phyloP scores from a whole-genome alignment of 768 basidiomycete species.

The Mycena polygramma region DNA sequence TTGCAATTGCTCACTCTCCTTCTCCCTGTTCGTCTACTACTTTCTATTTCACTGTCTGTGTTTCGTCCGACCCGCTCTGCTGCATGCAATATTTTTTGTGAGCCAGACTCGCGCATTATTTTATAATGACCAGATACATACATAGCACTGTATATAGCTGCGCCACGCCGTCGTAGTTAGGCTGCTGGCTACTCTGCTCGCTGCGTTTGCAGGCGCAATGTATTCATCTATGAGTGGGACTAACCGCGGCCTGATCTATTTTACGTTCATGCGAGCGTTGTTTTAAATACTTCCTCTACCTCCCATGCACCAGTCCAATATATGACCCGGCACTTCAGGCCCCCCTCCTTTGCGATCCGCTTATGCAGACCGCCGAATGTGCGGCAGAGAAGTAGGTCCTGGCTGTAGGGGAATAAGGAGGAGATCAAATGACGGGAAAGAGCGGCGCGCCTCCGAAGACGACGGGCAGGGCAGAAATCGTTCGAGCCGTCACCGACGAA shows the following conservation, averaged over 20 bases:
- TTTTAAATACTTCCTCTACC: conserved; percentile 84
- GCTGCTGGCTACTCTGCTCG: conserved; percentile 7
- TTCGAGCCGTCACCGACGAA: conserved; percentile 97
- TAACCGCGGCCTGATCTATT: conserved; percentile 4
- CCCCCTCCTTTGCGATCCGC: conserved; percentile 84
- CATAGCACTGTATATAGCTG: conserved; percentile 31
- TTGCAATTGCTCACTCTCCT: conserved; percentile 32
- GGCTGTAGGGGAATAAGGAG: conserved; percentile 56
- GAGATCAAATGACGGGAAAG: conserved; percentile 1
- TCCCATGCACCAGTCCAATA: conserved; percentile 98
- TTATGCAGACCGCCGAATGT: conserved; percentile 82
- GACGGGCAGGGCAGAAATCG: conserved; percentile 94
- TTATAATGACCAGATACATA: conserved; percentile 6
- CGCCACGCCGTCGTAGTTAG: background rate
- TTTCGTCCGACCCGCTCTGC: conserved; percentile 12
- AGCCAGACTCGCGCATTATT: conserved; percentile 27
- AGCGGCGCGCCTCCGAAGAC: conserved; percentile 74
- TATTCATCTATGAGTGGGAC: conserved; percentile 25
- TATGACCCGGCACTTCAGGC: conserved; percentile 78
- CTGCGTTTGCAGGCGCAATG: conserved; percentile 19
- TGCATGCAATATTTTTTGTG: conserved; percentile 30
- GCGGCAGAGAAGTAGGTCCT: conserved; percentile 88
- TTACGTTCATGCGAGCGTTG: conserved; percentile 47
- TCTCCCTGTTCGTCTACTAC: conserved; percentile 29
- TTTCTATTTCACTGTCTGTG: background rate